These are phyloP conservation scores for Cicer yamashitae DNA, from an alignment of 306 rosid species.

Conservation along the genomic window DNA sequence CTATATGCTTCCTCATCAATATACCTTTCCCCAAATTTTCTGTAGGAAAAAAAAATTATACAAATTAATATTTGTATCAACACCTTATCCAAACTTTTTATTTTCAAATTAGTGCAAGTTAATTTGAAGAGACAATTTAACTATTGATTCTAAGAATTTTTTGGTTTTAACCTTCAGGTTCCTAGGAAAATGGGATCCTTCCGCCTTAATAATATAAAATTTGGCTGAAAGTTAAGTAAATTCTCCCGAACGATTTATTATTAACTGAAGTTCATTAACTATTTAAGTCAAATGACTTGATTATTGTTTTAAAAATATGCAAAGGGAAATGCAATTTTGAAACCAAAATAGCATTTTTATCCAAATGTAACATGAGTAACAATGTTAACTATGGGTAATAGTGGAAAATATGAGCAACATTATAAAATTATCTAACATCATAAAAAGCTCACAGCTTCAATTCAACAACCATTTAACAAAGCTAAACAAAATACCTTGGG, in stretches of 20 bases:
- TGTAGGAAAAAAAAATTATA: slow-evolving; percentile 8
- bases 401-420: neutral
- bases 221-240: no score
- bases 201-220: no score
- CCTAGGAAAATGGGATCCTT: no score
- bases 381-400: no score
- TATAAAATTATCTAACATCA: neutral
- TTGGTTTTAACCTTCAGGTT: no score
- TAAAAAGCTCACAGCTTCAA: neutral
- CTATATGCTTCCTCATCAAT: slow-evolving; percentile 62
- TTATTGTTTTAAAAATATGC: no score
- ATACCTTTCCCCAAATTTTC: slow-evolving; percentile 62
- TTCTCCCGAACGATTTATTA: no score
- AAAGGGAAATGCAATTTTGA: neutral
- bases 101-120: neutral
- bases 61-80: slow-evolving; percentile 8
- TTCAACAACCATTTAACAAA: neutral
- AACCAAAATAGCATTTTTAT: neutral
- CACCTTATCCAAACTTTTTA: neutral
- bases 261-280: no score
- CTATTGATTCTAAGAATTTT: no score
- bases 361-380: neutral
- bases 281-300: no score
- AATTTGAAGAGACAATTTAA: neutral
- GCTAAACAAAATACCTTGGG: neutral